Evolutionary conservation across 2,329 filamentous ascomycete species (phyloP).

Genomic region (Dendrostoma leiphaemia): DNA sequence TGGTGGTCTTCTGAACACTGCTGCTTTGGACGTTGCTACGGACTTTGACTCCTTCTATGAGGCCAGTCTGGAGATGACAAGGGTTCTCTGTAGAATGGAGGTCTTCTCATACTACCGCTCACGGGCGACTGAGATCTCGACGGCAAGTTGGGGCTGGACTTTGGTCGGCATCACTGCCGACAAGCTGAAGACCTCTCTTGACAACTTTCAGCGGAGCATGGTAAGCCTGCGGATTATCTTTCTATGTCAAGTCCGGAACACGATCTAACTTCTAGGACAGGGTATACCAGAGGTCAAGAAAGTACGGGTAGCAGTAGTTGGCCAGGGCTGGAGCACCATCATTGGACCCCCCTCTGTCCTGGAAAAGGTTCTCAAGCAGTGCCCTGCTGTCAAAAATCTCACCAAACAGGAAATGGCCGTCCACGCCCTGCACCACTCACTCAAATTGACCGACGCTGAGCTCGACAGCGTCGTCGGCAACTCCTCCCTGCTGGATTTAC

Average conservation of each 20-base stretch:
- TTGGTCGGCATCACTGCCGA: constrained; percentile 13
- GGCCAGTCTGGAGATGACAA: constrained; percentile 13
- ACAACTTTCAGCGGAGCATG: constrained; percentile 14
- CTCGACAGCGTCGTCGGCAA: constrained; percentile 6
- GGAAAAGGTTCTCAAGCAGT: constrained; percentile 14
- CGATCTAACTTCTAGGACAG: no score
- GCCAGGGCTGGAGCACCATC: constrained; percentile 12
- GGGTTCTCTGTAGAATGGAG: constrained; percentile 13
- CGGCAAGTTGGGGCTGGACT: constrained; percentile 11
- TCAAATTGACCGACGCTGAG: constrained; percentile 9
- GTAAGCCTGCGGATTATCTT: no score
- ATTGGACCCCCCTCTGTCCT: constrained; percentile 11
- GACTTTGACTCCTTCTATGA: constrained; percentile 15
- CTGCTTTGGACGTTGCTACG: constrained; percentile 2
- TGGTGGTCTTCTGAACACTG: constrained; percentile 14
- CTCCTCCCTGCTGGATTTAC: constrained; percentile 6
- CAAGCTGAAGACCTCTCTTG: constrained; percentile 6
- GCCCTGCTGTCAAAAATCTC: constrained; percentile 12
- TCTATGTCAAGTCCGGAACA: no score
- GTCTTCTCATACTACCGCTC: constrained; percentile 12
- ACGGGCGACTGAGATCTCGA: constrained; percentile 11
- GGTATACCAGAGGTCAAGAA: constrained; percentile 13
- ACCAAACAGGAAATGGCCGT: constrained; percentile 15
- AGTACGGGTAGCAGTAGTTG: constrained; percentile 10
- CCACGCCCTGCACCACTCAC: constrained; percentile 11